Evolutionary conservation across 805 yeast species (phyloP), one percentile per base, ranked within the genome.

Genomic region (Cyberlindnera amylophila): DNA sequence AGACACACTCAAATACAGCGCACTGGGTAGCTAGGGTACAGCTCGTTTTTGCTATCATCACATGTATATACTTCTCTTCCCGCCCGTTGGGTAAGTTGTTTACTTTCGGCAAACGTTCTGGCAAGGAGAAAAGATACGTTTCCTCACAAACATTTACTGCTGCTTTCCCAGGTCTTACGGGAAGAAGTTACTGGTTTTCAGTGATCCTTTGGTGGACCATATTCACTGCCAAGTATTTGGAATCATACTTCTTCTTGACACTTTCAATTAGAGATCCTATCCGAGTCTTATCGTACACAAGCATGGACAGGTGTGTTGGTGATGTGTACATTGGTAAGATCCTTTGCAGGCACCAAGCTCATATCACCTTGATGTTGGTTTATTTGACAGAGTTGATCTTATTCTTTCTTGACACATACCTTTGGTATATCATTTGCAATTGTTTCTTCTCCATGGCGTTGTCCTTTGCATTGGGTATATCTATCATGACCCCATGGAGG

Each of bases 401-500:
- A 34, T 86, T 86, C 61, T 83, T 85, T 52, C 72, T 86, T 40
- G 96, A 86, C 52, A 86, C 95, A 1, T 86, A 86, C 54, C 69
- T 86, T 18, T 86, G 96, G 96, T 86, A 85, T 51, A 86, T 86
- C 49, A 72, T 86, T 29, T 82, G 90, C 77, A 86, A 81, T 54
- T 81, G 93, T 4, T 55, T 76, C 0, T 81, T 84, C 46, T 86
- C 95, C 0, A 81, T 85, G 15, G 71, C 78, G 36, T 63, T 85
- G 14, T 83, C 93, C 0, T 75, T 82, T 52, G 76, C 81, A n/a
- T 69, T 82, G 50, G 96, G 96, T 1, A 80, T 85, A 7, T 85
- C 95, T 1, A 79, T 86, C 6, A 78, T 90, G 80, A 83, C 95
- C 2, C 96, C 96, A 0, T 86, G 95, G 95, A 77, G 86, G 57